A percentile compares a stretch with the other conserved stretches of the same genome.
These are phyloP conservation scores for Plasmodium knowlesi DNA, from an alignment of 169 alveolate genomes.

Conservation along the genomic window DNA sequence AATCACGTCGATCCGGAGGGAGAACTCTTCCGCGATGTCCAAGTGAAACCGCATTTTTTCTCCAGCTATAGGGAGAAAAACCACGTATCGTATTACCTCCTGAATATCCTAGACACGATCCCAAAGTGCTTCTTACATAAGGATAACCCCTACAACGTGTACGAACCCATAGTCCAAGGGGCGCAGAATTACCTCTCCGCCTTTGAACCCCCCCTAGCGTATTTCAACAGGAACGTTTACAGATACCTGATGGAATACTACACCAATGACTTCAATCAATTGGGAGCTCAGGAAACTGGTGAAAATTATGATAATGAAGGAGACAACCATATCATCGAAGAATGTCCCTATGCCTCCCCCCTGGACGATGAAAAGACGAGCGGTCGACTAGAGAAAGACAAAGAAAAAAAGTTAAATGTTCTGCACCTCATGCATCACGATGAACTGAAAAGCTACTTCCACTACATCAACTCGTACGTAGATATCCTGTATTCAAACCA, in stretches of 20 bases:
- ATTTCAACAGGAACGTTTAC: slow-evolving; percentile 15
- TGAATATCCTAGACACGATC: slow-evolving; percentile 25
- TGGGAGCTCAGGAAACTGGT: background rate
- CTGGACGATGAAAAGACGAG: background rate
- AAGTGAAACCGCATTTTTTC: slow-evolving; percentile 48
- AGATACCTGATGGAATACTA: slow-evolving; percentile 18
- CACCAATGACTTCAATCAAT: background rate
- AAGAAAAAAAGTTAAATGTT: background rate
- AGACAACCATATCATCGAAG: background rate
- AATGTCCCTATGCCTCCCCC: background rate
- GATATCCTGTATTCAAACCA: slow-evolving; percentile 74
- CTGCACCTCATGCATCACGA: slow-evolving; percentile 3
- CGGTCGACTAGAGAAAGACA: background rate
- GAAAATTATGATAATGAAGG: background rate
- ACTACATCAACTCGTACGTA: slow-evolving; percentile 75
- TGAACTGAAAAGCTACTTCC: slow-evolving; percentile 74
- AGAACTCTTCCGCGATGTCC: slow-evolving; percentile 7
- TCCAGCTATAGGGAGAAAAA: slow-evolving; percentile 47
- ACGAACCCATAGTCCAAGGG: background rate
- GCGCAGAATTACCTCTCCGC: slow-evolving; percentile 13
- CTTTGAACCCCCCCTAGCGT: slow-evolving; percentile 52
- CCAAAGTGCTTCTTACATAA: slow-evolving; percentile 22
- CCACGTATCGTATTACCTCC: slow-evolving; percentile 14
- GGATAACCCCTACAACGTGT: slow-evolving; percentile 26
- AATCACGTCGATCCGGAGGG: background rate